Percentiles rank a stretch among this genome's conserved stretches.
phyloP scores from a whole-genome alignment of 345 rosid genomes.

The Rhodamnia rubescens region DNA sequence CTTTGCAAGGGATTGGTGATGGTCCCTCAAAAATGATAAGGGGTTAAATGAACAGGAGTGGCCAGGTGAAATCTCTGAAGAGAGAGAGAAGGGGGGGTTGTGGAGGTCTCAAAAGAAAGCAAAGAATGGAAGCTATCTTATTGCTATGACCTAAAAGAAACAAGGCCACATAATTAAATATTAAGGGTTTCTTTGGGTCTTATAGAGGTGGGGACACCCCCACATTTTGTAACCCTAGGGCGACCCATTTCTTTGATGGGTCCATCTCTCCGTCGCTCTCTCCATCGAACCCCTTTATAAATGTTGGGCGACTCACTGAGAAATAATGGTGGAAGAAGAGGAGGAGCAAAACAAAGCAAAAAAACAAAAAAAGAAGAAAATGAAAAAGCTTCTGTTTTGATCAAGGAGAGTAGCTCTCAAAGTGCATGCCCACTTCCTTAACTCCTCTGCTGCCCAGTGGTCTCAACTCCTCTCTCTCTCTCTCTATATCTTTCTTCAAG shows the following conservation, averaged over 20 bases:
- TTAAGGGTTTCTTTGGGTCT: neutral
- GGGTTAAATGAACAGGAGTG: neutral
- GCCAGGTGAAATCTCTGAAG: neutral
- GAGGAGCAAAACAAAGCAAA: neutral
- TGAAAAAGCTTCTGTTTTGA: neutral
- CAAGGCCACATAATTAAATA: neutral
- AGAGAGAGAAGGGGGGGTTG: neutral
- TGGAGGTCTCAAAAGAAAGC: neutral
- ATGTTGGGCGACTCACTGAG: neutral
- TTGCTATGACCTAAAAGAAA: neutral
- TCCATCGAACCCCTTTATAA: neutral
- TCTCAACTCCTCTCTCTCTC: neutral
- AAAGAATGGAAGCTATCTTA: neutral
- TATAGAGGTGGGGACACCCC: neutral
- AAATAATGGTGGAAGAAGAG: neutral
- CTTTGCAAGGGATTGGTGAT: neutral
- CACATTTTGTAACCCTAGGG: neutral
- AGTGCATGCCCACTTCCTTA: neutral
- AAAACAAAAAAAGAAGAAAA: neutral
- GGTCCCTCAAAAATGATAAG: neutral
- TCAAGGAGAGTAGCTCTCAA: neutral
- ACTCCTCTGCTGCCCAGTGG: neutral
- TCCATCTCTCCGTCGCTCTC: neutral
- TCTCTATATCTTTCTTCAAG: neutral
- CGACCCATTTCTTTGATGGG: constrained; percentile 1